Conservation (phyloP, 2,329 filamentous ascomycete species). For the Incumbomyces delicatus region DNA sequence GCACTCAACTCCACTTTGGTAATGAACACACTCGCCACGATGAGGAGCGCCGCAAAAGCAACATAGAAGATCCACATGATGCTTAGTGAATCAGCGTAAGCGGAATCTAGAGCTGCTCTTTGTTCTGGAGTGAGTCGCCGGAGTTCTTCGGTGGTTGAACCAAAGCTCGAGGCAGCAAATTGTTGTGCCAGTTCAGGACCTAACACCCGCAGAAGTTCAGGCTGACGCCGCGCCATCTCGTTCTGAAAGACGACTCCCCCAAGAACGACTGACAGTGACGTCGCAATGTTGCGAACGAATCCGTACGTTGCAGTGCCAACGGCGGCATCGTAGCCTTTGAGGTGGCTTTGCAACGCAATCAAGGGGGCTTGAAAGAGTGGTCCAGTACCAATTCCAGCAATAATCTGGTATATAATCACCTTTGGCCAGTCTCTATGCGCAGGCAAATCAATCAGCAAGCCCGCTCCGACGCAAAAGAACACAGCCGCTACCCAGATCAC, state of each 20-base stretch:
- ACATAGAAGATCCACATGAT: slow-evolving; percentile 37
- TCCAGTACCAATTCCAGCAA: slow-evolving; percentile 52
- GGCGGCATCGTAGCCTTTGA: slow-evolving; percentile 50
- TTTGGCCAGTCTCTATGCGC: slow-evolving; percentile 43
- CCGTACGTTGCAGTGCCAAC: slow-evolving; percentile 48
- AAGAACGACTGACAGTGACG: slow-evolving; percentile 44
- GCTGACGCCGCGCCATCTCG: slow-evolving; percentile 25
- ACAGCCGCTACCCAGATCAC: slow-evolving; percentile 51
- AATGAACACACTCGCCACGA: slow-evolving; percentile 24
- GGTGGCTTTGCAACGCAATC: slow-evolving; percentile 54
- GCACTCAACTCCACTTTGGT: slow-evolving; percentile 27
- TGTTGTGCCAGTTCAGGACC: slow-evolving; percentile 23
- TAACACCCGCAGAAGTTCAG: slow-evolving; percentile 23
- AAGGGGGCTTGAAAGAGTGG: slow-evolving; percentile 55
- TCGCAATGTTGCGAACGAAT: slow-evolving; percentile 45
- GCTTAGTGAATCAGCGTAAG: slow-evolving; percentile 27
- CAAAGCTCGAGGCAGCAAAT: slow-evolving; percentile 28
- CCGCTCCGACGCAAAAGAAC: slow-evolving; percentile 55
- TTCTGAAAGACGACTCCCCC: slow-evolving; percentile 40
- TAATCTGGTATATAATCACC: slow-evolving; percentile 46
- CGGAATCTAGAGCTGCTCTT: slow-evolving; percentile 22
- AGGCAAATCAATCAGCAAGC: slow-evolving; percentile 51
- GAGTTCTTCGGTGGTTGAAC: slow-evolving; percentile 26
- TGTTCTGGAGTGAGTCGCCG: slow-evolving; percentile 23
- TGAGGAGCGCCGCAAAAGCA: slow-evolving; percentile 20